Base-by-base conservation (phyloP, 2,329 filamentous ascomycete species). In the Pyrenophora graminea region DNA sequence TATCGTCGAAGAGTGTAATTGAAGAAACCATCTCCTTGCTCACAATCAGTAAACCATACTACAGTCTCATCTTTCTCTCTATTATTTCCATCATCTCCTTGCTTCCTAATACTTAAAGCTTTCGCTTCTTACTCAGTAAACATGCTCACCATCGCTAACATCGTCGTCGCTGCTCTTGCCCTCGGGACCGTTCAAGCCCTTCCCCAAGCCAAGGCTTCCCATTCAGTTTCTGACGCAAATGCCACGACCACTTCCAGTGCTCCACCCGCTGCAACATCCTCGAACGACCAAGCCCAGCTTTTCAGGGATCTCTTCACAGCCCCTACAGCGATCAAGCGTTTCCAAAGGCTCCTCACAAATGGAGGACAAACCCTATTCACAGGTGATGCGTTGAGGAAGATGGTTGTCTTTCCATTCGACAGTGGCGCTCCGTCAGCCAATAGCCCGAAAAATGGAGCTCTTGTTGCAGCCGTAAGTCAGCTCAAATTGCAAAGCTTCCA, bases 381-480 rank as follows among this genome's bases (percentile, higher is more conserved):
- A 5, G 63, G 55, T 10, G 65, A 71, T 2, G 64, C 60, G 4
- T 58, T 76, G 23, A 62, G 60, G 39, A 59, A 64, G 10, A 38
- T 63, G 65, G 83, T 88, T 74, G 88, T 86, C 68, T 91, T 90
- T 80, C 80, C 80, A 68, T 79, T 81, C 61, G 71, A 83, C 56
- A 65, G 71, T 56, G 65, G 71, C 53, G 76, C 76, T 15, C 52
- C 55, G 13, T 73, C 77, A 9, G 53, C 69, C 8, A 32, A 72
- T 12, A 75, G 82, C 44, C 85, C 81, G 58, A 88, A 88, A 71
- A 87, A 67, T 38, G 67, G 65, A 13, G 60, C 56, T 13, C 56
- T 57, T n/a, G 65, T 66, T 36, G 41, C 64, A 41, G 68, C 67
- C n/a, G 59, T 66, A 48, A 51, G 57, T 53, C 12, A 13, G 4